Conservation (phyloP, 179 eudicot genomes). For the Gypsophila paniculata region DNA sequence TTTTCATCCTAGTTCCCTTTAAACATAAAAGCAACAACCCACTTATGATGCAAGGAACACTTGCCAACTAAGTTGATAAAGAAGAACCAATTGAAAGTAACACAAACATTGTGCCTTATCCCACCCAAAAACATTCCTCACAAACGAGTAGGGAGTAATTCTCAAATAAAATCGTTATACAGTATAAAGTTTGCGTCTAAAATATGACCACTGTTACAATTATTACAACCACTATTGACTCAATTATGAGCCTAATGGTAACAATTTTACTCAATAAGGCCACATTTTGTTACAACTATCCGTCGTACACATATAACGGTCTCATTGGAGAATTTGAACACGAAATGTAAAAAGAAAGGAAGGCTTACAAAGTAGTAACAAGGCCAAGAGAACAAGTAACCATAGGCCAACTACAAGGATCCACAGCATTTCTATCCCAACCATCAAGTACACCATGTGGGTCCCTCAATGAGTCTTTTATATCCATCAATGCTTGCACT, state of each 20-base stretch:
- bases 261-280: too few relatives aligned
- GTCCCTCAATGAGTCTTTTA: slow-evolving; percentile 47
- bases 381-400: slow-evolving; percentile 53
- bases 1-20: not conserved
- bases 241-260: too few relatives aligned
- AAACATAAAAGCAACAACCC: not conserved
- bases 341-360: not conserved
- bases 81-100: not conserved
- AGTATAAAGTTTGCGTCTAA: too few relatives aligned
- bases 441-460: slow-evolving; percentile 68
- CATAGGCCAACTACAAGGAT: slow-evolving; percentile 92
- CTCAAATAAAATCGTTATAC: too few relatives aligned
- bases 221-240: too few relatives aligned
- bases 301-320: too few relatives aligned
- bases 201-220: too few relatives aligned
- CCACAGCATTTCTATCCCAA: slow-evolving; percentile 77
- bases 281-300: not conserved
- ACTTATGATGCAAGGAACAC: not conserved
- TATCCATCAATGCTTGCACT: slow-evolving; percentile 76
- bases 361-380: slow-evolving; percentile 60
- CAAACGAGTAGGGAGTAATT: too few relatives aligned
- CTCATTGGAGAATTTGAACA: too few relatives aligned
- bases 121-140: not conserved
- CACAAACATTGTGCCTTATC: not conserved
- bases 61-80: not conserved